phyloP scores from a whole-genome alignment of 2,329 filamentous ascomycete species.

The Dactylellina haptotyla region DNA sequence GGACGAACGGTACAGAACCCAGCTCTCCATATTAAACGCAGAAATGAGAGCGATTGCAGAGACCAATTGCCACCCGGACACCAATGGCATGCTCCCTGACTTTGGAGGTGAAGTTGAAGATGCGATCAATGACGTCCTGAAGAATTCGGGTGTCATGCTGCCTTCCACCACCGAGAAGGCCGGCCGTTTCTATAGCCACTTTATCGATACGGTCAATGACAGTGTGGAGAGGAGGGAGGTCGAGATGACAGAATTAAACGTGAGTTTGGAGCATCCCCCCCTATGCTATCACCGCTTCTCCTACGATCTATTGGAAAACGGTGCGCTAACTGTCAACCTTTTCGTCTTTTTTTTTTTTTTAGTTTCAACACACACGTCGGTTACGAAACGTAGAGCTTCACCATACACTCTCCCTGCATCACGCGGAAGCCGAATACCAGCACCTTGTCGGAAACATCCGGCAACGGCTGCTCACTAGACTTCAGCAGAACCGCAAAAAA shows the following conservation, averaged over 20 bases:
- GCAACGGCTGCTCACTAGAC: constrained; percentile 34
- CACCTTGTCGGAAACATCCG: constrained; percentile 50
- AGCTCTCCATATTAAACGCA: constrained; percentile 51
- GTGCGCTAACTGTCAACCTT: no score
- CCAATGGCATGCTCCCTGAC: constrained; percentile 51
- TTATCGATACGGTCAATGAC: constrained; percentile 49
- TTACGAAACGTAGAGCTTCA: constrained; percentile 38
- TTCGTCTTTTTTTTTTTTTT: not conserved
- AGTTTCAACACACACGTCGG: constrained; percentile 45
- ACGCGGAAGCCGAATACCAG: constrained; percentile 51
- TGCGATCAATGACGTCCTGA: constrained; percentile 46
- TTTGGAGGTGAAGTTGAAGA: constrained; percentile 50
- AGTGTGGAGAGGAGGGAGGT: constrained; percentile 46
- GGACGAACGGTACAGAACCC: constrained; percentile 49
- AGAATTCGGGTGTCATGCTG: constrained; percentile 42
- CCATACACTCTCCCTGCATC: constrained; percentile 38
- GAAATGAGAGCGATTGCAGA: constrained; percentile 53
- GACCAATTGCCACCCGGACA: constrained; percentile 47
- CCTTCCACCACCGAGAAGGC: constrained; percentile 42
- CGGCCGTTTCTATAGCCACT: constrained; percentile 41
- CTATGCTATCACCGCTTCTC: not conserved
- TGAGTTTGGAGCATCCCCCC: not conserved
- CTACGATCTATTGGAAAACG: not conserved
- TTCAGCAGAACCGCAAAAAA: constrained; percentile 49
- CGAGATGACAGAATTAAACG: constrained; percentile 47